Evolutionary conservation across 78 protist genomes (phyloP).

Genomic region (Polysphondylium violaceum): DNA sequence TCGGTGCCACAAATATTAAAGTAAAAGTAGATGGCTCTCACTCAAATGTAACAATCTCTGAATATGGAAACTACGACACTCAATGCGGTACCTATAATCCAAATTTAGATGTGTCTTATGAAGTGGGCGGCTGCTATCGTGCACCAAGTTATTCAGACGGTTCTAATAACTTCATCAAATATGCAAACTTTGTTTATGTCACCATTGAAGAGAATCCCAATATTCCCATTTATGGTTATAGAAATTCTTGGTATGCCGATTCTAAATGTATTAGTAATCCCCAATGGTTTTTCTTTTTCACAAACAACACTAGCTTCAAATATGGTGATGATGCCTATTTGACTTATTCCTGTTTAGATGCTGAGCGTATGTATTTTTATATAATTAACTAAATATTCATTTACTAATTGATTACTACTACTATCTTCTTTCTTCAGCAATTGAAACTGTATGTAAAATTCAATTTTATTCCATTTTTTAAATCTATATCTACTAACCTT

Average conservation of each 20-base stretch:
- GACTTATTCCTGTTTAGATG: not conserved
- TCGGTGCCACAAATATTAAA: not conserved
- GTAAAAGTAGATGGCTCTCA: not conserved
- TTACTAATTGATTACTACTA: too few species aligned
- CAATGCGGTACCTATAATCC: not conserved
- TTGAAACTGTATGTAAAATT: too few species aligned
- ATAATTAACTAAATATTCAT: not conserved
- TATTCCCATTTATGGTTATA: slow-evolving; percentile 14
- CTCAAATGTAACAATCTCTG: slow-evolving; percentile 2
- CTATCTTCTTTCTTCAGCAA: too few species aligned
- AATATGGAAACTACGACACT: slow-evolving; percentile 3
- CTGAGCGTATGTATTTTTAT: slow-evolving; percentile 8
- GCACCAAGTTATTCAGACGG: slow-evolving; percentile 19
- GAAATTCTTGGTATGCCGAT: not conserved
- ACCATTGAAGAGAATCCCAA: not conserved
- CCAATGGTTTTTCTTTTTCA: slow-evolving; percentile 19
- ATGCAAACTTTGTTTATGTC: not conserved
- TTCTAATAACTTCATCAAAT: not conserved
- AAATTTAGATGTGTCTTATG: not conserved
- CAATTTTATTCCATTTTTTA: too few species aligned
- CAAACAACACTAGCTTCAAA: not conserved
- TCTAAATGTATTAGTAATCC: slow-evolving; percentile 11
- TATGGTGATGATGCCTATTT: not conserved
- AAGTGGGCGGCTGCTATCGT: slow-evolving; percentile 10
- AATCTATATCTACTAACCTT: too few species aligned